Conservation (phyloP, 805 yeast genomes). For the Zygosaccharomyces pseudorouxii region DNA sequence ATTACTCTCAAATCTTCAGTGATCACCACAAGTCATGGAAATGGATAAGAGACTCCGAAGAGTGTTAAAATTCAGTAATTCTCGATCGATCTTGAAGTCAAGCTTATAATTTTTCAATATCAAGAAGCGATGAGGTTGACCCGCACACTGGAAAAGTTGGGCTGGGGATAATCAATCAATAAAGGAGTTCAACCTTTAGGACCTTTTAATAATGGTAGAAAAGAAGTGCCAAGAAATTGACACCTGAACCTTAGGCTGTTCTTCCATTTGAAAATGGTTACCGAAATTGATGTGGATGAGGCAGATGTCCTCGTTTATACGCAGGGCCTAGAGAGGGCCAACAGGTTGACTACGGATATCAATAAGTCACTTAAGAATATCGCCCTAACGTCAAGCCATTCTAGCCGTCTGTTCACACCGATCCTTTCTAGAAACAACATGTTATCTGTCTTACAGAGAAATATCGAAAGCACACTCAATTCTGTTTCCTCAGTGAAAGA, state of each 20-base stretch:
- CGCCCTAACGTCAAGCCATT: constrained; percentile 28
- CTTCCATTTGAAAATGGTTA: background rate
- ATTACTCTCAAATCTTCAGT: background rate
- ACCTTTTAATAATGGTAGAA: background rate
- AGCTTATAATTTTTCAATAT: background rate
- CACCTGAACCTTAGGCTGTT: background rate
- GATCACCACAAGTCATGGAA: background rate
- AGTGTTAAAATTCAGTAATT: background rate
- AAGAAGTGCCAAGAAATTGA: background rate
- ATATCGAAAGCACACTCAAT: constrained; percentile 51
- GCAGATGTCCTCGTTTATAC: constrained; percentile 81
- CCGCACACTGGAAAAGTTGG: constrained; percentile 1
- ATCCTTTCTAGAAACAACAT: constrained; percentile 58
- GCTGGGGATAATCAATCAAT: constrained; percentile 1
- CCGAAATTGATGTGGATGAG: constrained; percentile 57
- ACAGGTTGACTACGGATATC: constrained; percentile 51
- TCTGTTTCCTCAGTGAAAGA: constrained; percentile 48
- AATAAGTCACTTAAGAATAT: constrained; percentile 51
- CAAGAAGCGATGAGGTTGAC: constrained; percentile 1
- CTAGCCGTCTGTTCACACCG: constrained; percentile 56
- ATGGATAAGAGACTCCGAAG: background rate
- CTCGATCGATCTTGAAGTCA: background rate
- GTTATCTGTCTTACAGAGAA: constrained; percentile 50
- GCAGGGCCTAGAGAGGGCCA: constrained; percentile 60
- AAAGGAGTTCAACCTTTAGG: background rate